Percentiles rank a stretch among this genome's conserved stretches.
Conservation (phyloP, 2,329 filamentous ascomycete species). For the Neoarthrinium moseri region DNA sequence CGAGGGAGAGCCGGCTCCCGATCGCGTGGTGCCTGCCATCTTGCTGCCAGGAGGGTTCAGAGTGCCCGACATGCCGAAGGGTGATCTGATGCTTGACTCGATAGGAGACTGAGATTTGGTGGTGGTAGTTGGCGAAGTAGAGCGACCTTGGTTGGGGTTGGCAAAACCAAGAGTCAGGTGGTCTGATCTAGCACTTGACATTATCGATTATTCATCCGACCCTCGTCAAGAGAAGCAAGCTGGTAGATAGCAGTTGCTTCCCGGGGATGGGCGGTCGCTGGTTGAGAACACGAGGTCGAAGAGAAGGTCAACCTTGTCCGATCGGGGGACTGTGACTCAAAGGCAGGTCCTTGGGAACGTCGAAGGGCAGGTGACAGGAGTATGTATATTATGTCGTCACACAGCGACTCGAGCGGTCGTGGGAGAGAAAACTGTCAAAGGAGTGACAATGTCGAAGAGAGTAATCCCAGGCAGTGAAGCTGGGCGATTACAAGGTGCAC, state of each 20-base stretch:
- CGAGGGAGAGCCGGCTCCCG: conserved; percentile 93
- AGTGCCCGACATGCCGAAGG: conserved; percentile 67
- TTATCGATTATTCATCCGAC: conserved; percentile 76
- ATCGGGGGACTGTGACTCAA: too few species aligned
- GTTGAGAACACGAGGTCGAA: conserved; percentile 6
- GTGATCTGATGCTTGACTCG: conserved; percentile 69
- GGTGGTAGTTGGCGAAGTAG: conserved; percentile 75
- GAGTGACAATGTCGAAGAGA: conserved; percentile 15
- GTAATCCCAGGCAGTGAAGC: conserved; percentile 10
- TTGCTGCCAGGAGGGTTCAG: conserved; percentile 59
- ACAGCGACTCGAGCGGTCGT: not conserved
- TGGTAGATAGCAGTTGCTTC: conserved; percentile 21
- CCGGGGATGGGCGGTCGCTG: too few species aligned
- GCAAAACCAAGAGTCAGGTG: conserved; percentile 84
- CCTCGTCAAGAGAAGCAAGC: conserved; percentile 40
- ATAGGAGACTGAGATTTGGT: conserved; percentile 64
- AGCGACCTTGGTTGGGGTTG: conserved; percentile 68
- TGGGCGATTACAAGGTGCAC: conserved; percentile 14
- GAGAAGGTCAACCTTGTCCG: conserved; percentile 6
- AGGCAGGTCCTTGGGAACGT: not conserved
- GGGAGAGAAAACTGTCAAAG: conserved; percentile 7
- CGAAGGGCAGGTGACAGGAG: too few species aligned
- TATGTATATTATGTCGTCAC: conserved; percentile 11
- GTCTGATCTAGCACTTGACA: conserved; percentile 85
- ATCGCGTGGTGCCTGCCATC: conserved; percentile 63